Conservation (phyloP, 2,329 filamentous ascomycete species). For the Fusarium papillatum region DNA sequence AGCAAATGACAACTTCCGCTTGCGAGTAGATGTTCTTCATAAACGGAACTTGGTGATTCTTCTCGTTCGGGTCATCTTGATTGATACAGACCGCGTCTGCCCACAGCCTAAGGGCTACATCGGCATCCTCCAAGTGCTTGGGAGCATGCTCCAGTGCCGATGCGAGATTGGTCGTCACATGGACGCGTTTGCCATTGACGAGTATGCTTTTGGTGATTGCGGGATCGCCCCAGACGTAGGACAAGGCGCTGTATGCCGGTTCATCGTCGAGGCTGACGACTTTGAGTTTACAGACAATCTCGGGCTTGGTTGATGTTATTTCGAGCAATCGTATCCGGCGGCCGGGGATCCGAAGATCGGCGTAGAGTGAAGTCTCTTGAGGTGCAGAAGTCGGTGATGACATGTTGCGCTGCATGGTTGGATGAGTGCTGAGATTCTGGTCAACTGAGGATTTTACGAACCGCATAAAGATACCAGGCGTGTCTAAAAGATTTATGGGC, state of each 20-base stretch:
- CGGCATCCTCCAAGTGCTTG: not conserved
- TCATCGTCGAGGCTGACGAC: not conserved
- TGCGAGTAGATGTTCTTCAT: slow-evolving; percentile 10
- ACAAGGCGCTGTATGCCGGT: slow-evolving; percentile 4
- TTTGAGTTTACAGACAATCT: slow-evolving; percentile 1
- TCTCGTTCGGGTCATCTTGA: not conserved
- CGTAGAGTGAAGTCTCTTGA: not conserved
- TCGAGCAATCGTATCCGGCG: slow-evolving; percentile 9
- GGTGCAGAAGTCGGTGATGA: not conserved
- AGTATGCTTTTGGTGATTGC: not conserved
- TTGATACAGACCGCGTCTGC: slow-evolving; percentile 13
- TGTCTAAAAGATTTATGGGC: too few species aligned
- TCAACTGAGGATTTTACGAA: not conserved
- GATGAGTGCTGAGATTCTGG: not conserved
- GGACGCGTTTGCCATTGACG: not conserved
- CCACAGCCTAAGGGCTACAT: not conserved
- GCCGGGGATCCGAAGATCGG: not conserved
- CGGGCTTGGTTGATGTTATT: not conserved
- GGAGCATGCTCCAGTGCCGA: not conserved
- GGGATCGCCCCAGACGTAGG: slow-evolving; percentile 14
- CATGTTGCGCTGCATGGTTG: not conserved
- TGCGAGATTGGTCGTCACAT: not conserved
- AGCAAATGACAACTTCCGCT: slow-evolving; percentile 7
- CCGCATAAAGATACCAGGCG: not conserved
- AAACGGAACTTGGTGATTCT: slow-evolving; percentile 2